Evolutionary conservation across 257 asterid species (phyloP).

Genomic region (Primulina tabacum): DNA sequence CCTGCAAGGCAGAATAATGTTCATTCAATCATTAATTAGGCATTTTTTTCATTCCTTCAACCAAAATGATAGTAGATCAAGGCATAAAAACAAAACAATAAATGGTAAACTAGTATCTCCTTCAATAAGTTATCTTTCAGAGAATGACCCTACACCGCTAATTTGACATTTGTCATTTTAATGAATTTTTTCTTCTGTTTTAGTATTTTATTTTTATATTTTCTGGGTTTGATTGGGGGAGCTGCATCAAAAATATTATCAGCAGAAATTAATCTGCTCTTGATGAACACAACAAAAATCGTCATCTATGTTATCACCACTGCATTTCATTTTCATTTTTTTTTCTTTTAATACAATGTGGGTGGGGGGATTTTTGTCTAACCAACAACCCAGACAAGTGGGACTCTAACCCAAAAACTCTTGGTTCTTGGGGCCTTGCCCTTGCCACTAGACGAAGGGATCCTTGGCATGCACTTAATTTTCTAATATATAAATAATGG

Average conservation of each 20-base stretch:
- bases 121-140: slow-evolving; percentile 4
- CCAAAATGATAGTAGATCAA: slow-evolving; percentile 20
- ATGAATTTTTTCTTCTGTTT: background rate
- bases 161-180: background rate
- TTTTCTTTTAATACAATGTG: no score
- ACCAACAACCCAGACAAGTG: no score
- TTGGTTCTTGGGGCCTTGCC: no score
- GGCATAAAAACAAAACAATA: slow-evolving; percentile 5
- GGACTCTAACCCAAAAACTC: no score
- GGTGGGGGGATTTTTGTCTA: no score
- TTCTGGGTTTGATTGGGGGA: background rate
- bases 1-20: slow-evolving; percentile 50
- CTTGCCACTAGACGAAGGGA: no score
- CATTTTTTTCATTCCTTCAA: slow-evolving; percentile 17
- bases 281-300: slow-evolving; percentile 7
- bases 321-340: slow-evolving; percentile 5
- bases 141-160: background rate
- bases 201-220: background rate
- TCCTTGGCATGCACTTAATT: background rate
- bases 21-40: slow-evolving; percentile 26
- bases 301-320: background rate
- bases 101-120: slow-evolving; percentile 7
- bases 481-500: slow-evolving; percentile 1
- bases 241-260: background rate
- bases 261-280: background rate